A percentile compares a stretch with the other conserved stretches of the same genome.
Evolutionary conservation across 2,329 filamentous ascomycete species (phyloP).

Genomic region (Sphaerulina populicola): DNA sequence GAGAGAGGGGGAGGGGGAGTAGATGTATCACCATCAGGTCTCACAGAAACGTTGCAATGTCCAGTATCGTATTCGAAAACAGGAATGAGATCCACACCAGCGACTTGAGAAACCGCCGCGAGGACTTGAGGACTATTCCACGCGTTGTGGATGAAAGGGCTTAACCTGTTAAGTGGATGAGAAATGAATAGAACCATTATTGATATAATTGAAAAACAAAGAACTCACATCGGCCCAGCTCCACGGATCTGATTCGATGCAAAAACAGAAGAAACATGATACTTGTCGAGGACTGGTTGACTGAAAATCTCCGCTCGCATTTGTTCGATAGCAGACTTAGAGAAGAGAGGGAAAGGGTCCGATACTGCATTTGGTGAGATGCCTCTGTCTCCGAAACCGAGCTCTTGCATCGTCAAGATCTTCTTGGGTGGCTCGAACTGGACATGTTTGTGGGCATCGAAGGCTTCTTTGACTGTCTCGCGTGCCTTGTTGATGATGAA

Average conservation of each 20-base stretch:
- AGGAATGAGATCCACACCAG: constrained; percentile 51
- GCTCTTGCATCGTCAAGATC: constrained; percentile 2
- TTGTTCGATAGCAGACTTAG: constrained; percentile 46
- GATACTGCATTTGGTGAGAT: constrained; percentile 57
- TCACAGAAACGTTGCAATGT: constrained; percentile 50
- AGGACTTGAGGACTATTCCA: constrained; percentile 52
- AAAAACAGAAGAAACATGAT: constrained; percentile 34
- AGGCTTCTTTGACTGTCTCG: background rate
- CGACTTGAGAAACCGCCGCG: constrained; percentile 47
- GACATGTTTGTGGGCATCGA: background rate
- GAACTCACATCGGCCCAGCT: background rate
- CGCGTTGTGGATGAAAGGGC: constrained; percentile 56
- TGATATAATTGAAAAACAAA: no score
- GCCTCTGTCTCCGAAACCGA: constrained; percentile 34
- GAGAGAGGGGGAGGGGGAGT: background rate
- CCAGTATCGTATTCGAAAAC: constrained; percentile 52
- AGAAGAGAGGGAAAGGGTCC: constrained; percentile 57
- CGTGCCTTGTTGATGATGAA: background rate
- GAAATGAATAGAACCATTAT: constrained; percentile 15
- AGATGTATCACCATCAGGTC: constrained; percentile 33
- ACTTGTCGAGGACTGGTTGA: constrained; percentile 51
- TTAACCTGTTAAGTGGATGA: constrained; percentile 38
- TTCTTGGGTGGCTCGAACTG: constrained; percentile 1
- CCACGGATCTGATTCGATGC: constrained; percentile 1
- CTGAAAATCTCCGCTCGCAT: constrained; percentile 46